Percentiles rank a stretch among this genome's conserved stretches.
Evolutionary conservation across 2,329 filamentous ascomycete species (phyloP).

Genomic region (Exophiala oligosperma): DNA sequence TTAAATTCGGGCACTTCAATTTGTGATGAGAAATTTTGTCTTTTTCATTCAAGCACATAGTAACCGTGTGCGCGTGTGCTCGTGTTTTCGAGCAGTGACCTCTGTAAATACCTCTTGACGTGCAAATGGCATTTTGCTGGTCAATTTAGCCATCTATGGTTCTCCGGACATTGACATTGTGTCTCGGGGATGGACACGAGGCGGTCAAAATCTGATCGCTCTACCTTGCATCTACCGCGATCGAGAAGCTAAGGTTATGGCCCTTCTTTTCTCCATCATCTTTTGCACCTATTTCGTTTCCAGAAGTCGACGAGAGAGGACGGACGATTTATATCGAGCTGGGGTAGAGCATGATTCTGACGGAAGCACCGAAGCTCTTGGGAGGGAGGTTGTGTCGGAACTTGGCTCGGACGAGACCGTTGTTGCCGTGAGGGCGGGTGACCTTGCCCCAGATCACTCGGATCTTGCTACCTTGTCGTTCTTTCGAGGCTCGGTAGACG

Average conservation of each 20-base stretch:
- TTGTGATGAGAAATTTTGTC: neutral
- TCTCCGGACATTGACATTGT: neutral
- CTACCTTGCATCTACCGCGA: too few species aligned
- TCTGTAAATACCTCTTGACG: neutral
- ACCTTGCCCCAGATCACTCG: slow-evolving; percentile 99
- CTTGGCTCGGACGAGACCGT: slow-evolving; percentile 94
- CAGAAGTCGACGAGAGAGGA: neutral
- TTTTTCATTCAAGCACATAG: slow-evolving; percentile 4
- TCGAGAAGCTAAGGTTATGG: too few species aligned
- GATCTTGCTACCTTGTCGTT: slow-evolving; percentile 97
- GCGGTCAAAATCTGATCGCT: neutral
- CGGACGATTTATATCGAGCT: slow-evolving; percentile 71
- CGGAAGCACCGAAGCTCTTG: slow-evolving; percentile 93
- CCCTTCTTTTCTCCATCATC: neutral
- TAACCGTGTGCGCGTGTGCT: neutral
- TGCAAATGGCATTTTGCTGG: neutral
- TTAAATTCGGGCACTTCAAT: neutral
- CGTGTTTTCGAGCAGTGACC: neutral
- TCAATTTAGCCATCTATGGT: neutral
- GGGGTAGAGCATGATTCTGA: slow-evolving; percentile 97
- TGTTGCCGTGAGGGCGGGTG: slow-evolving; percentile 95
- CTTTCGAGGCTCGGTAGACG: slow-evolving; percentile 94
- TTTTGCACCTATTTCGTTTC: neutral
- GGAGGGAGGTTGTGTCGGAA: slow-evolving; percentile 95
- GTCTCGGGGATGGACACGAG: neutral